These are phyloP conservation scores for Hericium coralloides DNA, from an alignment of 768 basidiomycete species.

Conservation along the genomic window DNA sequence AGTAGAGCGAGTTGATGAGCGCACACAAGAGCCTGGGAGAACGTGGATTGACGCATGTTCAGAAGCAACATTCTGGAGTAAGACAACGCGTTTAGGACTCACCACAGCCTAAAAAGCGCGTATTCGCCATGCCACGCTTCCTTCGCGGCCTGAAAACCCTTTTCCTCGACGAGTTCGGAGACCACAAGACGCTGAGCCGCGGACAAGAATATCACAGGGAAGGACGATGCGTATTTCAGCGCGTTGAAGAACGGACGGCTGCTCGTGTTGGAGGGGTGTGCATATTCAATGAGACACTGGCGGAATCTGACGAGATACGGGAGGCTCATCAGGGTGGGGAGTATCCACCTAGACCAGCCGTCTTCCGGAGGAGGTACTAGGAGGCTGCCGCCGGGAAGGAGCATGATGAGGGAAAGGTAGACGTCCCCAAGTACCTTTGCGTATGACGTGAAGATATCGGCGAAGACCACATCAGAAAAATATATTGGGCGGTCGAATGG, in stretches of 20 bases:
- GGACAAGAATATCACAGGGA: constrained; percentile 92
- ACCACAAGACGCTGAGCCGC: constrained; percentile 77
- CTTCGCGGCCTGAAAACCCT: constrained; percentile 33
- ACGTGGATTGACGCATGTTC: background rate
- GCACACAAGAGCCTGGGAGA: constrained; percentile 69
- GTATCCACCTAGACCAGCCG: constrained; percentile 63
- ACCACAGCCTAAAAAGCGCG: constrained; percentile 81
- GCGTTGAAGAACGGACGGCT: constrained; percentile 82
- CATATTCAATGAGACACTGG: constrained; percentile 89
- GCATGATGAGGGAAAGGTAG: constrained; percentile 82
- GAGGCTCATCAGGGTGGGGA: constrained; percentile 82
- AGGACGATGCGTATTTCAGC: constrained; percentile 91
- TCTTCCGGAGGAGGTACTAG: constrained; percentile 51
- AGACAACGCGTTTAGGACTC: constrained; percentile 18
- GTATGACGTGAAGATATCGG: constrained; percentile 93
- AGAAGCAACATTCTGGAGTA: background rate
- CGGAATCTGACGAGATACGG: constrained; percentile 89
- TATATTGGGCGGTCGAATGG: constrained; percentile 51
- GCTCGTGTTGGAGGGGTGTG: constrained; percentile 48
- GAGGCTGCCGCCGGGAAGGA: constrained; percentile 77
- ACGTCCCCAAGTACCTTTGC: constrained; percentile 95
- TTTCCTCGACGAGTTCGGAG: constrained; percentile 43
- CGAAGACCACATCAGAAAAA: constrained; percentile 90
- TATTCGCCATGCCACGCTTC: constrained; percentile 69
- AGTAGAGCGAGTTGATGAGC: constrained; percentile 83